Evolutionary conservation across 164 flowering plant genomes (phyloP), one percentile per base, ranked within the genome.

Genomic region (Magnolia changhungtana): DNA sequence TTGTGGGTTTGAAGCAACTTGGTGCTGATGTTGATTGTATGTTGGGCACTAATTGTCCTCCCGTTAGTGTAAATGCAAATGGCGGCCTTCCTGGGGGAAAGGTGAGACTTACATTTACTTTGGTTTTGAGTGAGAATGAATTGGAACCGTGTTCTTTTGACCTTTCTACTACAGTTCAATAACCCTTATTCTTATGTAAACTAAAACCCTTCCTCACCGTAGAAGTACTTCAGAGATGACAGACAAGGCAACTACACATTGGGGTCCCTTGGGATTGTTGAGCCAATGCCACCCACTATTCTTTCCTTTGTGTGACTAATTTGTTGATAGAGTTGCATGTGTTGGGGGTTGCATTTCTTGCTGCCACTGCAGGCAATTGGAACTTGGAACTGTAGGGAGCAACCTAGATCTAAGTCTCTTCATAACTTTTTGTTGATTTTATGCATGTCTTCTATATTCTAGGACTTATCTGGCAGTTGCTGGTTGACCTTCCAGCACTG

Each of bases 11-110:
- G 71, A 90, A 94, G 90, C 99, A 96, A 89, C 98, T 96, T 78
- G 99, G 98, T 77, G 96, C 97, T 72, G 96, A 93, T 78, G 95
- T 86, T 81, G 95, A 93, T 76, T 96, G 99, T 81, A 88, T 77
- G 63, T 81, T 89, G 74, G 97, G 96, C 75, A 94, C 99, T 71
- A 86, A 90, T 72, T 96, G 99, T 79, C 99, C 99, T 52, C 99
- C 99, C 77, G 98, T 96, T 50, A 89, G 90, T 66, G 81, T 96
- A 63, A 89, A 84, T 82, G 94, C 83, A 81, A 92, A 89, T 64
- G 98, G 97, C n/a, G 99, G 98, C 63, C 98, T 96, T 85, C 98
- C 98, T 16, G 98, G 98, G 63, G 99, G 98, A 77, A 96, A 92
- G 92, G 98, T 96, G 72, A 69, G 86, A 18, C 72, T 63, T 61